Evolutionary conservation across 305 asterid genomes (phyloP).

Genomic region (Ajuga reptans): DNA sequence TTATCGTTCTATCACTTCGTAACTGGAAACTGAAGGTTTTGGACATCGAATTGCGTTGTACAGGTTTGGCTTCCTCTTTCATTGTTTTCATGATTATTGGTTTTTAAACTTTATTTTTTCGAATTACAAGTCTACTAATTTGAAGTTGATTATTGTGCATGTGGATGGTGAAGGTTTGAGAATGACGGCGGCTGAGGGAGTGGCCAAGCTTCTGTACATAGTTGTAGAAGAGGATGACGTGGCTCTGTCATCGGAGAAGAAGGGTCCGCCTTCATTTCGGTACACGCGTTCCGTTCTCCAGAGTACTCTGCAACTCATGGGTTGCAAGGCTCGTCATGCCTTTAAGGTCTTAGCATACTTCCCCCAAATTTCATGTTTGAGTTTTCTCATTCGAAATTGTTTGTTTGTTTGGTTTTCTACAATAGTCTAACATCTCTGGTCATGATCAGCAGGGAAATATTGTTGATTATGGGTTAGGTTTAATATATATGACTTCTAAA

Average conservation of each 20-base stretch:
- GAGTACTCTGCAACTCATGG: constrained; percentile 84
- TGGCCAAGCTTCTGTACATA: constrained; percentile 61
- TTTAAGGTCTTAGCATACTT: constrained; percentile 46
- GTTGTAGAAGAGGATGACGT: constrained; percentile 56
- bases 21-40: background rate
- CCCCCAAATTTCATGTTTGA: background rate
- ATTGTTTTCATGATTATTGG: constrained; percentile 21
- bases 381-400: background rate
- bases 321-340: constrained; percentile 90
- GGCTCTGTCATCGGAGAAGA: constrained; percentile 25
- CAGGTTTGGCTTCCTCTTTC: constrained; percentile 27
- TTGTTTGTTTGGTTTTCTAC: background rate
- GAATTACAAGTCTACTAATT: background rate
- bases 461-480: background rate
- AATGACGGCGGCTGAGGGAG: constrained; percentile 50
- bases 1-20: constrained; percentile 16
- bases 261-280: constrained; percentile 40
- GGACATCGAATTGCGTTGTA: constrained; percentile 5
- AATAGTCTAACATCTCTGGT: background rate
- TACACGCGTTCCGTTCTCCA: constrained; percentile 84
- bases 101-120: background rate
- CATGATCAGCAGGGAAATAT: background rate
- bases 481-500: background rate
- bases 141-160: constrained; percentile 22
- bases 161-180: constrained; percentile 33